These are phyloP conservation scores for Zygotorulaspora mrakii DNA, from an alignment of 1,139 yeast species.

Conservation along the genomic window DNA sequence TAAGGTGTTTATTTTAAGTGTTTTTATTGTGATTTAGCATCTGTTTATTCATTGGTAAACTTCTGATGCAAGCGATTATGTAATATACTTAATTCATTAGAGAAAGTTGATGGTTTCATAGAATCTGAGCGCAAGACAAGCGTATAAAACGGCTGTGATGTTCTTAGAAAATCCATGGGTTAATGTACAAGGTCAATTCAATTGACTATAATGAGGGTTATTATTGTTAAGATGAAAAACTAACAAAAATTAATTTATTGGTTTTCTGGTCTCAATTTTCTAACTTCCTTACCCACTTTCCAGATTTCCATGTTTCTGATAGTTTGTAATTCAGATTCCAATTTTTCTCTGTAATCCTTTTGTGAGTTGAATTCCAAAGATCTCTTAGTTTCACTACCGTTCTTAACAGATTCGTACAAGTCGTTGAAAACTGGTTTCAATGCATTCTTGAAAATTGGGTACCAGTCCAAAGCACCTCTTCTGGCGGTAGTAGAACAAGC, in stretches of 20 bases:
- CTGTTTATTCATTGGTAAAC: conserved; percentile 15
- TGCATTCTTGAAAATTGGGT: conserved; percentile 97
- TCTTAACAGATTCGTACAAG: conserved; percentile 89
- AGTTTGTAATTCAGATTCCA: conserved; percentile 86
- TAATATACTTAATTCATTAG: conserved; percentile 6
- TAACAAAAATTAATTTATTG: conserved; percentile 45
- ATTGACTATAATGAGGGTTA: conserved; percentile 25
- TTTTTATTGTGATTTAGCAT: conserved; percentile 4
- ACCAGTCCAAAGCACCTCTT: conserved; percentile 99
- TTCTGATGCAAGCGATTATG: conserved; percentile 11
- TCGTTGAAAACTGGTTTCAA: conserved; percentile 97
- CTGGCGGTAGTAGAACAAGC: conserved; percentile 99
- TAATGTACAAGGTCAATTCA: conserved; percentile 28
- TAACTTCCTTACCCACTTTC: conserved; percentile 99
- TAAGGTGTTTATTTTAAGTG: too few relatives aligned
- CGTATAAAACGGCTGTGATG: too few relatives aligned
- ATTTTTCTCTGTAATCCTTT: conserved; percentile 94
- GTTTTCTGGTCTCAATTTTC: conserved; percentile 99
- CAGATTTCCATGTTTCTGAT: conserved; percentile 99
- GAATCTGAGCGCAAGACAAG: too few relatives aligned
- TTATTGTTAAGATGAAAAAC: not conserved
- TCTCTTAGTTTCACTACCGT: conserved; percentile 96
- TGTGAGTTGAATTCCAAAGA: conserved; percentile 97
- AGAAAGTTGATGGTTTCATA: conserved; percentile 3
- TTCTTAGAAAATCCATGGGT: too few relatives aligned